These are phyloP conservation scores for Phytophthora sp. DNA, from an alignment of 352 stramenopile species.

Conservation along the genomic window DNA sequence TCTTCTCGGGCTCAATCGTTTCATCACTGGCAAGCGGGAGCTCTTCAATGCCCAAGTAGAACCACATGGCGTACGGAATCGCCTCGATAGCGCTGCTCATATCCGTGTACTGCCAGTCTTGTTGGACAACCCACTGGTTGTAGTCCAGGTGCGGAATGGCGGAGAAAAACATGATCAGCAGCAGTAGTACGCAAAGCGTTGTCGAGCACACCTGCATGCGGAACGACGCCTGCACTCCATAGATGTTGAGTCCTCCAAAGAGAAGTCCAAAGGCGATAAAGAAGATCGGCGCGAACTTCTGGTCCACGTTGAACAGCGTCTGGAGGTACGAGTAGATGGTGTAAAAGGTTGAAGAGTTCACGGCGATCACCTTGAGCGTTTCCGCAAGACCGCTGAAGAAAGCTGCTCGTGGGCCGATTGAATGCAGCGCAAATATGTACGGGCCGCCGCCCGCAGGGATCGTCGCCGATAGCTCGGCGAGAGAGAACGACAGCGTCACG, in stretches of 20 bases:
- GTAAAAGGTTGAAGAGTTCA: slow-evolving; percentile 56
- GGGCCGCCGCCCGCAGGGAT: slow-evolving; percentile 56
- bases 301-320: slow-evolving; percentile 47
- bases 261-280: slow-evolving; percentile 58
- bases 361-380: slow-evolving; percentile 64
- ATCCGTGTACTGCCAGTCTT: slow-evolving; percentile 61
- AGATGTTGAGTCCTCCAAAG: slow-evolving; percentile 57
- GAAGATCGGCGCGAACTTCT: slow-evolving; percentile 45
- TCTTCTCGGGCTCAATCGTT: slow-evolving; percentile 33
- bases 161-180: slow-evolving; percentile 63
- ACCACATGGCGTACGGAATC: slow-evolving; percentile 69
- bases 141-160: slow-evolving; percentile 59
- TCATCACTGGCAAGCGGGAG: slow-evolving; percentile 31
- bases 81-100: slow-evolving; percentile 54
- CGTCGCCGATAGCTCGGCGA: slow-evolving; percentile 66
- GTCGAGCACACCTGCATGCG: slow-evolving; percentile 58
- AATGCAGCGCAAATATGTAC: slow-evolving; percentile 68
- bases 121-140: slow-evolving; percentile 51
- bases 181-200: slow-evolving; percentile 47
- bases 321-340: slow-evolving; percentile 46
- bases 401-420: slow-evolving; percentile 44
- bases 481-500: slow-evolving; percentile 65
- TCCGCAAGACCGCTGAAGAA: slow-evolving; percentile 50
- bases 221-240: slow-evolving; percentile 63
- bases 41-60: slow-evolving; percentile 45